These are phyloP conservation scores for Erysimum pusillum DNA, from an alignment of 441 rosid genomes.

Conservation along the genomic window DNA sequence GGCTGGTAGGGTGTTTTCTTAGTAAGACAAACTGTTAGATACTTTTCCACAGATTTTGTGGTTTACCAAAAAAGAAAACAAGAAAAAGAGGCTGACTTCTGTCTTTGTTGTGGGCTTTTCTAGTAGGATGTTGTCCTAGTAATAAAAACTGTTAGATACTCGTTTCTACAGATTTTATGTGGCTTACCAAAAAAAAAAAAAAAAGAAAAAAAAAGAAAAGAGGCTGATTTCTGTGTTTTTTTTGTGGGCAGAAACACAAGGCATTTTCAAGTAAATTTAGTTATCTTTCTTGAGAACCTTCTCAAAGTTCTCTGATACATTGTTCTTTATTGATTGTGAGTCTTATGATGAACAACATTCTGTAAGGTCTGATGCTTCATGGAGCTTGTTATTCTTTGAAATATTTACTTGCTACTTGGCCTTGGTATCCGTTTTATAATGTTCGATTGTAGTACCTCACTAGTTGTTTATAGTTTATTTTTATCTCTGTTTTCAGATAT, in stretches of 20 bases:
- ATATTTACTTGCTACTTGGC: not conserved
- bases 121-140: constrained; percentile 15
- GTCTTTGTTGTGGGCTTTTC: constrained; percentile 18
- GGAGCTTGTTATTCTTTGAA: constrained; percentile 6
- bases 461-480: constrained; percentile 9
- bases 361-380: constrained; percentile 27
- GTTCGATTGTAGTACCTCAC: constrained; percentile 12
- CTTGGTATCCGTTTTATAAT: not conserved
- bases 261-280: constrained; percentile 22
- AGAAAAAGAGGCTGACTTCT: constrained; percentile 2
- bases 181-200: too few species aligned
- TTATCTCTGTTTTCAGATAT: constrained; percentile 2
- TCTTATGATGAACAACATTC: constrained; percentile 23
- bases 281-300: constrained; percentile 5
- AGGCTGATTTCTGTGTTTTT: constrained; percentile 23
- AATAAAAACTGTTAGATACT: constrained; percentile 23
- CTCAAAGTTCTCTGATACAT: constrained; percentile 26
- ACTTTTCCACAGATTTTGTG: constrained; percentile 20
- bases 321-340: constrained; percentile 22
- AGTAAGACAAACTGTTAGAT: constrained; percentile 23
- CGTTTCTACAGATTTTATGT: constrained; percentile 15
- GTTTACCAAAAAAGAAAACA: not conserved
- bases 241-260: constrained; percentile 12
- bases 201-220: not conserved
- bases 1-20: constrained; percentile 14